phyloP scores from a whole-genome alignment of 345 rosid genomes.

The Heritiera fomes region DNA sequence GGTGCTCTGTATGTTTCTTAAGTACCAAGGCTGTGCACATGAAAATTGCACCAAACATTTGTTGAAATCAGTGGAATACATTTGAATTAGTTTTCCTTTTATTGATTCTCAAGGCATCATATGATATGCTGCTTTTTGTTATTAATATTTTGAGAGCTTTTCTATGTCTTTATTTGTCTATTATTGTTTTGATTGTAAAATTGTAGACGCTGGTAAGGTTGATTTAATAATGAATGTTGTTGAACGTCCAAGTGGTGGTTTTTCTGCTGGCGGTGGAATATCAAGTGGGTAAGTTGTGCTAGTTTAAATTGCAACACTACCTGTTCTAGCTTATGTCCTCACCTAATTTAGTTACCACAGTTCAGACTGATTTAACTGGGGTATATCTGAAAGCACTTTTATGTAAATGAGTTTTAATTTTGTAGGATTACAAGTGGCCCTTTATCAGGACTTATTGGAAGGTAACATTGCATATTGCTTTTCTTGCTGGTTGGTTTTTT shows the following conservation, averaged over 20 bases:
- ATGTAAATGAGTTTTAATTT: constrained; percentile 22
- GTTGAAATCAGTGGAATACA: background rate
- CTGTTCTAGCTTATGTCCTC: constrained; percentile 8
- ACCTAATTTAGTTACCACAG: background rate
- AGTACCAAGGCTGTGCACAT: background rate
- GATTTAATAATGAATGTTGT: constrained; percentile 92
- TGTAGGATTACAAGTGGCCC: constrained; percentile 48
- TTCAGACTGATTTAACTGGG: constrained; percentile 10
- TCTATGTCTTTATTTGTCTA: constrained; percentile 6
- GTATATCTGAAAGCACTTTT: background rate
- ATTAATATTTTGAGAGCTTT: background rate
- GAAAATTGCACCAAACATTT: background rate
- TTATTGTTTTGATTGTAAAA: constrained; percentile 1
- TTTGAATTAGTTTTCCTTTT: background rate
- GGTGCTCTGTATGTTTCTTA: background rate
- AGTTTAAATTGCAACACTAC: constrained; percentile 9
- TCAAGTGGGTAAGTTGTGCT: constrained; percentile 32
- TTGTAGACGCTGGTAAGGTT: constrained; percentile 76
- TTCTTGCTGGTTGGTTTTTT: constrained; percentile 20
- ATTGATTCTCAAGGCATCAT: background rate
- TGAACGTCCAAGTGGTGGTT: constrained; percentile 66
- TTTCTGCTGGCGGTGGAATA: constrained; percentile 19
- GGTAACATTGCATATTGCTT: constrained; percentile 29
- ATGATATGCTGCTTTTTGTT: background rate
- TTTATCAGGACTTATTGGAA: constrained; percentile 11